Base-by-base conservation (phyloP, 2,329 filamentous ascomycete genomes). In the Ophiocordyceps camponoti-leonardi region DNA sequence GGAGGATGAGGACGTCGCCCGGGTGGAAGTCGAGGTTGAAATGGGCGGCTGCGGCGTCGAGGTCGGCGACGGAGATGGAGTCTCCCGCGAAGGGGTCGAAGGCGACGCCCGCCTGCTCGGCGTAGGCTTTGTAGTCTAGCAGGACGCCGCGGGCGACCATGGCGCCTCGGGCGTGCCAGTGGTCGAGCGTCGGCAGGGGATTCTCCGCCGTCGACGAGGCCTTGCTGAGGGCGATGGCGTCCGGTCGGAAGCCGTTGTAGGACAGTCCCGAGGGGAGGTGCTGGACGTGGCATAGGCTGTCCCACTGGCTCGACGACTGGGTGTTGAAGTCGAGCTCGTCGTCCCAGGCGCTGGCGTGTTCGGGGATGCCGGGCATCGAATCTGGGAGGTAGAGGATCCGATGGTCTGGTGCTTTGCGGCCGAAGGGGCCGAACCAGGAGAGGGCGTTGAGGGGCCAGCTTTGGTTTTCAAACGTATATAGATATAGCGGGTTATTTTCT, bases 1-100 rank as follows among this genome's bases (percentile, higher is more conserved):
- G 69, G 19, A 86, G 57, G 41, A 85, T 66, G 12, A 86, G 65
- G 46, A 86, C 73, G 49, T 85, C 80, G 6, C 81, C 81, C 2
- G 74, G 71, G 0, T 67, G 70, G 53, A 84, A 79, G 49, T 81
- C 72, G 23, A 83, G 64, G 0, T 73, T 72, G 51, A 83, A 77
- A 33, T 71, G 63, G 31, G 63, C 63, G 0, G 77, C 81, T 31
- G 77, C 75, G 10, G 69, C 66, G 45, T 73, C 70, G 0, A 86
- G 66, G 0, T 78, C 69, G 1, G 65, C 54, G 2, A 71, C 60
- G 0, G 67, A 69, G 55, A 81, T 79, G 26, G 67, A 64, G 52
- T 77, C 64, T 0, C 66, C 62, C 4, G 66, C 66, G 43, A 76
- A 68, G 1, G 75, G 67, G 50, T 74, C 64, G 48, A 71, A 75